phyloP scores from a whole-genome alignment of 129 eudicot genomes.

The Flaveria ramosissima region DNA sequence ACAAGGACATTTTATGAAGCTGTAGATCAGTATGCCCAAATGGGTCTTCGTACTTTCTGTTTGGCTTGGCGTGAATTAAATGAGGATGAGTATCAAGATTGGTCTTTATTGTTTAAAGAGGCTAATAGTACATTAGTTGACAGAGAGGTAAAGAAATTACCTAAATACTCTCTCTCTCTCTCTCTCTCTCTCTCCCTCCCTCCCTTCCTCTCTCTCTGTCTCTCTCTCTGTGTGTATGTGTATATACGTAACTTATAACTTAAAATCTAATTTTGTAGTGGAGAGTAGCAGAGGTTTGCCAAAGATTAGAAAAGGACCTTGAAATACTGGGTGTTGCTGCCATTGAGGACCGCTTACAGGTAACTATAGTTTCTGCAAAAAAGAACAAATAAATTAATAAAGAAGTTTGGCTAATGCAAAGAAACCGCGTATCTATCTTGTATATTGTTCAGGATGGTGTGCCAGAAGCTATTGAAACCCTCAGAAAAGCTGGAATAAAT shows the following conservation, averaged over 20 bases:
- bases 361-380: slow-evolving; percentile 22
- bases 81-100: slow-evolving; percentile 79
- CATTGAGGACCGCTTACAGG: slow-evolving; percentile 98
- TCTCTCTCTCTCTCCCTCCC: neutral
- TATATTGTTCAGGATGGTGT: slow-evolving; percentile 73
- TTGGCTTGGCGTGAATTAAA: slow-evolving; percentile 92
- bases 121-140: slow-evolving; percentile 94
- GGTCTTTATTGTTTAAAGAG: slow-evolving; percentile 85
- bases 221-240: neutral
- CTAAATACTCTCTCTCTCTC: neutral
- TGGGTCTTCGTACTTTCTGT: slow-evolving; percentile 93
- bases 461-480: slow-evolving; percentile 88
- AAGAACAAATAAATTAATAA: neutral
- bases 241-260: neutral
- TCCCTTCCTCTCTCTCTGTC: neutral
- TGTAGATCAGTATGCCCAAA: slow-evolving; percentile 88
- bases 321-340: slow-evolving; percentile 98
- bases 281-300: slow-evolving; percentile 98
- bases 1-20: slow-evolving; percentile 78
- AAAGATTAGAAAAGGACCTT: slow-evolving; percentile 78
- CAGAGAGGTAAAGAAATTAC: slow-evolving; percentile 69
- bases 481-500: slow-evolving; percentile 91
- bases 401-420: neutral
- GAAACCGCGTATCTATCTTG: slow-evolving; percentile 1
- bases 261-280: slow-evolving; percentile 46